A percentile compares a stretch with the other conserved stretches of the same genome.
phyloP scores from a whole-genome alignment of 108 stramenopile genomes.

The Skeletonema marinoi region DNA sequence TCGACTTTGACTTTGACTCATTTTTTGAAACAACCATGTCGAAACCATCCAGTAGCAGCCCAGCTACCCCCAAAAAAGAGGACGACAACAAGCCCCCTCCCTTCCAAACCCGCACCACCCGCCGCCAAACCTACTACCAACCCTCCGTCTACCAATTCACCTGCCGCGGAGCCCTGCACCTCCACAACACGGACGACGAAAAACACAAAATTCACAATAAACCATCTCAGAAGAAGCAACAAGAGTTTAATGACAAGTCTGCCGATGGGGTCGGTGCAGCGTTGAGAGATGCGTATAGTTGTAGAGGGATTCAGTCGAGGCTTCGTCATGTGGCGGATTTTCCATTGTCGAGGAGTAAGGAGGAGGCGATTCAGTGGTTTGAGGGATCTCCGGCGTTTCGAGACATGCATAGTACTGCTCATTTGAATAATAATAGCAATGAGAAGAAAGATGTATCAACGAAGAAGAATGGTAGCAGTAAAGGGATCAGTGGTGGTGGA shows the following conservation, averaged over 20 bases:
- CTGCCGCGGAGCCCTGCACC: conserved; percentile 36
- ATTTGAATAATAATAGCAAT: neutral
- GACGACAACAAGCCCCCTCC: neutral
- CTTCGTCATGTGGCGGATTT: conserved; percentile 41
- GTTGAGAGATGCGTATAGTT: conserved; percentile 22
- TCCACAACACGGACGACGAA: neutral
- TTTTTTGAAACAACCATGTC: too few species aligned
- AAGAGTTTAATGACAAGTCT: neutral
- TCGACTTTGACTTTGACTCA: too few species aligned
- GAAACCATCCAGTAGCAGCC: too few species aligned
- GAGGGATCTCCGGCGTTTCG: conserved; percentile 2
- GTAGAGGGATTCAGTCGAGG: conserved; percentile 30
- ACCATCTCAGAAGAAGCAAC: neutral
- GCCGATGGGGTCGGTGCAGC: conserved; percentile 12
- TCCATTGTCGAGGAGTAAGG: conserved; percentile 23
- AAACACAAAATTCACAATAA: neutral
- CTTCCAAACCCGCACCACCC: conserved; percentile 22
- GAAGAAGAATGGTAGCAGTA: neutral
- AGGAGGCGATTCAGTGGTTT: conserved; percentile 41
- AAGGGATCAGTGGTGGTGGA: neutral
- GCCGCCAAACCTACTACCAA: conserved; percentile 23
- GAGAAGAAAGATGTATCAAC: too few species aligned
- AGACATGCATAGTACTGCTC: neutral
- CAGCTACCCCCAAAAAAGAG: neutral
- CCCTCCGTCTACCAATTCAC: conserved; percentile 36